A percentile compares a stretch with the other conserved stretches of the same genome.
Evolutionary conservation across 2,329 filamentous ascomycete genomes (phyloP).

Genomic region (Ophioceras dolichostomum): DNA sequence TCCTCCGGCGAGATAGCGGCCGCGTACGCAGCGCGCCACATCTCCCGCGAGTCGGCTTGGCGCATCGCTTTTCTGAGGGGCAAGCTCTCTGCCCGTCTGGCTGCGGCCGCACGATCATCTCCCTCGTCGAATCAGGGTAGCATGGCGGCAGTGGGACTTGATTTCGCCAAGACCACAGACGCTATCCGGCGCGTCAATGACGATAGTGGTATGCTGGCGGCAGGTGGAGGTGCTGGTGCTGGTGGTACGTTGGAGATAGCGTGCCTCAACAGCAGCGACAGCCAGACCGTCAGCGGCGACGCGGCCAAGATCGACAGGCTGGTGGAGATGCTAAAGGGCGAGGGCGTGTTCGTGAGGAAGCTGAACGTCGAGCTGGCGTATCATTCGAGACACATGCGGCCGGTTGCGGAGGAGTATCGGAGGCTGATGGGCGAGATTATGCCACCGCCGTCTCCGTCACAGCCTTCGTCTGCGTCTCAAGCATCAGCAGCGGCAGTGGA

Average conservation of each 20-base stretch:
- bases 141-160: slow-evolving; percentile 16
- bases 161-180: slow-evolving; percentile 7
- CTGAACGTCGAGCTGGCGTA: slow-evolving; percentile 19
- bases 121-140: slow-evolving; percentile 6
- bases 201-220: slow-evolving; percentile 8
- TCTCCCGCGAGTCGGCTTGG: slow-evolving; percentile 23
- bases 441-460: no score
- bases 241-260: slow-evolving; percentile 7
- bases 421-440: slow-evolving; percentile 7
- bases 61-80: slow-evolving; percentile 26
- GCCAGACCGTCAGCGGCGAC: slow-evolving; percentile 14
- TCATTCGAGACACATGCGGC: slow-evolving; percentile 19
- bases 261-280: slow-evolving; percentile 12
- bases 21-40: slow-evolving; percentile 24
- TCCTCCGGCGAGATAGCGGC: slow-evolving; percentile 31
- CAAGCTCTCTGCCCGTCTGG: slow-evolving; percentile 12
- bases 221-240: no score
- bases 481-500: no score
- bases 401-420: slow-evolving; percentile 10
- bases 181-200: slow-evolving; percentile 11
- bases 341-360: slow-evolving; percentile 11
- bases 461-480: no score
- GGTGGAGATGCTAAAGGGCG: slow-evolving; percentile 7
- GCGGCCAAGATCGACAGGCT: slow-evolving; percentile 9
- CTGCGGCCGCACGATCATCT: no score